These are phyloP conservation scores for Blastocystis hominis DNA, from an alignment of 352 stramenopile species.

Conservation along the genomic window DNA sequence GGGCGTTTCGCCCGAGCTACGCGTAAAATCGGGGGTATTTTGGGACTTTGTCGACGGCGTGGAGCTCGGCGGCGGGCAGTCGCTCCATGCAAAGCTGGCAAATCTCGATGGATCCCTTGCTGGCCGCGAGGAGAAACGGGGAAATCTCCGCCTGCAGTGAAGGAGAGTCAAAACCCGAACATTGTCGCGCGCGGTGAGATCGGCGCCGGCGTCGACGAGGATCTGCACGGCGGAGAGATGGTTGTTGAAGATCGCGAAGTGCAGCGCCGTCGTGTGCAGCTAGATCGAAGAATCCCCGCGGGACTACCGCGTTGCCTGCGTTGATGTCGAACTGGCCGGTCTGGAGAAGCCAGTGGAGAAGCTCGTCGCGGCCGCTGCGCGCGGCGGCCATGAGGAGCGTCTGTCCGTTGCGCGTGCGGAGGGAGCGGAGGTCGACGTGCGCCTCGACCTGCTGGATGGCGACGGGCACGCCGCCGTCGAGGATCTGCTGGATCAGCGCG, in stretches of 20 bases:
- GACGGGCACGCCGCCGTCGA: not conserved
- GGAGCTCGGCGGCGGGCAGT: not conserved
- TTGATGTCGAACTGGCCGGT: not conserved
- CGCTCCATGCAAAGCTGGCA: not conserved
- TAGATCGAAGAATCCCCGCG: not conserved
- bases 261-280: not conserved
- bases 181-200: not conserved
- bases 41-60: not conserved
- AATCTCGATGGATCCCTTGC: not conserved
- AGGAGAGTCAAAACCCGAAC: not conserved
- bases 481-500: not conserved
- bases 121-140: not conserved
- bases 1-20: not conserved
- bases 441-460: not conserved
- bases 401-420: not conserved
- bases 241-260: conserved; percentile 24
- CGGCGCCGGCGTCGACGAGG: not conserved
- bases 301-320: not conserved
- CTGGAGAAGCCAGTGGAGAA: not conserved
- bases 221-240: not conserved
- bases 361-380: not conserved
- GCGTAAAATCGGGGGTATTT: not conserved
- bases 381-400: not conserved
- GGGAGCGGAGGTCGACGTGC: not conserved
- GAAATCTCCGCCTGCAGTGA: not conserved